Percentiles rank a stretch among this genome's conserved stretches.
These are phyloP conservation scores for Schizochytrium sp. DNA, from an alignment of 108 stramenopile genomes.

Conservation along the genomic window DNA sequence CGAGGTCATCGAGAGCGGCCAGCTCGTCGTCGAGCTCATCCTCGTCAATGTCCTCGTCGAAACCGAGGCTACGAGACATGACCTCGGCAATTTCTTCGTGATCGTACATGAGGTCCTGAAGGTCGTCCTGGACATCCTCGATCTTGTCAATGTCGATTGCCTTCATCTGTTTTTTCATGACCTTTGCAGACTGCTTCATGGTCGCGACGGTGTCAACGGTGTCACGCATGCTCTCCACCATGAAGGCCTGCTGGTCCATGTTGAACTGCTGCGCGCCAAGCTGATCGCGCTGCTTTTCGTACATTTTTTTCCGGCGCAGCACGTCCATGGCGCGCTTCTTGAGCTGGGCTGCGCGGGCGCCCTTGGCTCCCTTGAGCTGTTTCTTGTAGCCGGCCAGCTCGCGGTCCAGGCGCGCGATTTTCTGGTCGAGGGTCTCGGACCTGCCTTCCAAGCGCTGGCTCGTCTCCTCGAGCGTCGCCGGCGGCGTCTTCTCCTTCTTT, in stretches of 20 bases:
- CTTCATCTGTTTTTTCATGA: conserved; percentile 70
- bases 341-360: conserved; percentile 59
- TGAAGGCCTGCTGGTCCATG: conserved; percentile 87
- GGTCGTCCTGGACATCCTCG: conserved; percentile 85
- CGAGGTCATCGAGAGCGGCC: conserved; percentile 64
- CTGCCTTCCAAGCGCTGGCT: conserved; percentile 54
- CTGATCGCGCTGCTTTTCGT: conserved; percentile 89
- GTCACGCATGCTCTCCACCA: conserved; percentile 86
- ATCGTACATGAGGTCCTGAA: conserved; percentile 80
- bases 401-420: conserved; percentile 59
- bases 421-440: conserved; percentile 62
- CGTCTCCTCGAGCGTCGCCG: conserved; percentile 66
- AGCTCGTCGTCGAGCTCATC: conserved; percentile 92
- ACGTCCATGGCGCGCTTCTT: conserved; percentile 80
- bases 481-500: conserved; percentile 62
- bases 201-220: conserved; percentile 78
- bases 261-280: conserved; percentile 87
- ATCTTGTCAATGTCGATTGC: conserved; percentile 85
- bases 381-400: conserved; percentile 70
- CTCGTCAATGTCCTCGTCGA: conserved; percentile 88
- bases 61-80: conserved; percentile 46
- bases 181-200: conserved; percentile 81
- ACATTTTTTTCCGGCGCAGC: conserved; percentile 90
- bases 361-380: conserved; percentile 68
- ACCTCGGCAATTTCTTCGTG: conserved; percentile 91